Evolutionary conservation across 1,139 yeast genomes (phyloP), one percentile per base, ranked within the genome.

Genomic region (Nakaseomyces sp.): DNA sequence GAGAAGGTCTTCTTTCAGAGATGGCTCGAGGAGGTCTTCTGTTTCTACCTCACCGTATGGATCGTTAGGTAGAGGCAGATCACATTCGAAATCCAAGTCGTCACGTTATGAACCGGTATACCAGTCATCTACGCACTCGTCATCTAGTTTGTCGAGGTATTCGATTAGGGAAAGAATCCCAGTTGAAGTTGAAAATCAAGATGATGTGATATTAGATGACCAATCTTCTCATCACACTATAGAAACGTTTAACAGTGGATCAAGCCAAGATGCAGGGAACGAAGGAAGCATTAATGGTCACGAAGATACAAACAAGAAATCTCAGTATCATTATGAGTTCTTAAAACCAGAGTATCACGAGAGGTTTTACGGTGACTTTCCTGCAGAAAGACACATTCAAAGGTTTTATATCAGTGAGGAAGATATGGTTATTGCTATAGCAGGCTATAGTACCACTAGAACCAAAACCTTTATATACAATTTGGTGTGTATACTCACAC

Each of bases 381-480:
- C 73, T 8, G 70, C 77, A 6, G 68, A 50, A 15, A 66, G 70
- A 51, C 70, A 66, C 43, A 72, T 72, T 53, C 98, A 91, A 64
- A 72, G 96, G 44, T 87, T 84, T 61, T 91, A 91, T 62, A 76
- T 93, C 50, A 91, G 96, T 0, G 97, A 93, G 62, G 98, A 91
- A 59, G 99, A 91, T 66, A 69, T 91, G 58, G 91, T 89, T 16
- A 76, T 93, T 47, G 96, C 95, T 49, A 83, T 91, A 52, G 97
- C 96, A 0, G 98, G 97, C 3, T 91, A 85, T 61, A 67, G 66
- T 44, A 75, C 80, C 18, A 75, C 80, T 19, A 60, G 60, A 43
- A 47, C 71, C 52, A 77, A 79, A 46, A 58, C 65, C 6, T 39
- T 67, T 0, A 22, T 74, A 0, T 88, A 82, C 60, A 73, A 75